These are phyloP conservation scores for Suillus alpinus DNA, from an alignment of 768 basidiomycete genomes.

Conservation along the genomic window DNA sequence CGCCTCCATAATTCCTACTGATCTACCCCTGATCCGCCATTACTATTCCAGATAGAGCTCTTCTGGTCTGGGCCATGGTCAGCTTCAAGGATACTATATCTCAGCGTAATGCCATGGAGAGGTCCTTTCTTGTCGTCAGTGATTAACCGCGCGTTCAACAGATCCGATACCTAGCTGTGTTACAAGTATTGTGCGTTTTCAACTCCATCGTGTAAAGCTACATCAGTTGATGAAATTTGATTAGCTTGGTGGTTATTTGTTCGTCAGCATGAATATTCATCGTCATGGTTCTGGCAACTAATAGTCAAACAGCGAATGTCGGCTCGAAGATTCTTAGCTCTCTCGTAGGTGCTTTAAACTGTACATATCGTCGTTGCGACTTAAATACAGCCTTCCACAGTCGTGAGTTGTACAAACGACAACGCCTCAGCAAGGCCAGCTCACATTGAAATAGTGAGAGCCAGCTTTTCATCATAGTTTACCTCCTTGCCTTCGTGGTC, in stretches of 20 bases:
- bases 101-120: neutral
- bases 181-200: neutral
- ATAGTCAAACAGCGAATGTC: neutral
- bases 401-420: neutral
- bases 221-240: neutral
- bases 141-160: neutral
- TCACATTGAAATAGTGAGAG: neutral
- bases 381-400: neutral
- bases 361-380: neutral
- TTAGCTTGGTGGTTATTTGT: neutral
- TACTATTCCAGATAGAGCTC: neutral
- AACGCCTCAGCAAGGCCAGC: neutral
- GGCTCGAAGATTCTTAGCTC: too few relatives aligned
- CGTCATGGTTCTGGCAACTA: neutral
- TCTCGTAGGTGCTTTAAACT: neutral
- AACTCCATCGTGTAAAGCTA: neutral
- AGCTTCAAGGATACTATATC: neutral
- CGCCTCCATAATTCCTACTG: neutral
- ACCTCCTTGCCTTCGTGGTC: neutral
- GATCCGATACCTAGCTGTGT: neutral
- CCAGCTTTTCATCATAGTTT: neutral
- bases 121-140: neutral
- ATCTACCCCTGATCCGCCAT: neutral
- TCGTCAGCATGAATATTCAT: neutral
- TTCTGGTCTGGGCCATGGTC: constrained; percentile 2